Evolutionary conservation across 805 yeast genomes (phyloP), one percentile per base, ranked within the genome.

Genomic region (Hanseniaspora guilliermondii): DNA sequence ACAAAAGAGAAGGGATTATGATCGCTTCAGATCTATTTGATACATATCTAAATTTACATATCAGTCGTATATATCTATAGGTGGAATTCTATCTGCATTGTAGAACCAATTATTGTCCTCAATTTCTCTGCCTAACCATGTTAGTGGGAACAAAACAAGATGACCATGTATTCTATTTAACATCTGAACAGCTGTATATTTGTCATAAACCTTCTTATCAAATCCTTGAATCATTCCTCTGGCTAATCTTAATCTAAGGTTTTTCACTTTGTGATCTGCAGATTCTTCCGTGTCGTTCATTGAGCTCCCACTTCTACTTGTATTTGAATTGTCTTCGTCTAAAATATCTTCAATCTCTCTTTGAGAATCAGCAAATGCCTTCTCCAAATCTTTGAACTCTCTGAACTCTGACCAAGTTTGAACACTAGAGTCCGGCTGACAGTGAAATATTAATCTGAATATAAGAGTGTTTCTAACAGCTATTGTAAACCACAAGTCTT

Each of bases 21-120:
- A 89, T 64, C 59, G 71, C 25, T 82, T 59, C 3, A 62, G 67
- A 57, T 48, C 32, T 21, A 12, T 47, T 7, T 47, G 32, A 47
- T 36, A 32, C 4, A n/a, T 33, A 14, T 33, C 8, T 16, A 11
- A 24, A n/a, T 36, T 7, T 36, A 33, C 25, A 47, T 14, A 47
- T 57, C 57, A 87, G 62, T 88, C 91, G 66, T 85, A 93, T 53
- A 93, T 91, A 64, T 93, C 97, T 55, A 93, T 80, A 1, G 98
- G 98, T 5, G 97, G 96, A 27, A 93, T 72, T 62, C 95, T 80
- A 64, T 93, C 98, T 49, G 94, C 82, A 61, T 83, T 87, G 72
- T 87, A 89, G 66, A 88, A 89, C 97, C 97, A 91, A 64, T 94
- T 93, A 11, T 87, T 91, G 6, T 86, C 79, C 56, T 89, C 96